Conservation (phyloP, 176 grass and related monocot genomes). For the Chloris gayana region DNA sequence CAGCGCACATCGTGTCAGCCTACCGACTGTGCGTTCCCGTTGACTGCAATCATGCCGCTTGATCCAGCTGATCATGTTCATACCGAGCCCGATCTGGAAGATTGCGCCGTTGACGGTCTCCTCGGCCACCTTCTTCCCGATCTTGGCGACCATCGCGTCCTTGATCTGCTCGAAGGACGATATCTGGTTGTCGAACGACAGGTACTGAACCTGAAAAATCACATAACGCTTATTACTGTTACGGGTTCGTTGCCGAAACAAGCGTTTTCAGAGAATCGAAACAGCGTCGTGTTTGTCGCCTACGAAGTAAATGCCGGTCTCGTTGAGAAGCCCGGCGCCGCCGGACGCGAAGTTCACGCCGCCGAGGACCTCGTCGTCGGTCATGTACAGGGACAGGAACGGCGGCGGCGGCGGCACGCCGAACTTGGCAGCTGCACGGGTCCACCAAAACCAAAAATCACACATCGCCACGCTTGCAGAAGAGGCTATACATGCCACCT, state of each 20-base stretch:
- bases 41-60: background rate
- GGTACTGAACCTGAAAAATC: conserved; percentile 72
- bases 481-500: background rate
- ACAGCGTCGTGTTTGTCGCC: background rate
- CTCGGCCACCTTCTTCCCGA: conserved; percentile 66
- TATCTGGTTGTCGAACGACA: conserved; percentile 94
- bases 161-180: conserved; percentile 64
- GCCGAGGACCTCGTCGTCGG: conserved; percentile 64
- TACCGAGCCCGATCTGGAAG: conserved; percentile 83
- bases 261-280: background rate
- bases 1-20: background rate
- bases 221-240: background rate
- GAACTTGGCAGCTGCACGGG: conserved; percentile 74
- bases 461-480: background rate
- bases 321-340: conserved; percentile 85
- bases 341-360: conserved; percentile 94
- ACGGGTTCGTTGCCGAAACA: too few relatives aligned
- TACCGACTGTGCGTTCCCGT: background rate
- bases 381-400: conserved; percentile 81
- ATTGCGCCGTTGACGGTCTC: conserved; percentile 69
- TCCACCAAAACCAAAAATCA: background rate
- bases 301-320: conserved; percentile 99
- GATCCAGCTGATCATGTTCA: background rate
- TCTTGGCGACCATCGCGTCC: conserved; percentile 63
- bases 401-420: conserved; percentile 65